Evolutionary conservation across 768 basidiomycete species (phyloP).

Genomic region (Panaeolus papilionaceus): DNA sequence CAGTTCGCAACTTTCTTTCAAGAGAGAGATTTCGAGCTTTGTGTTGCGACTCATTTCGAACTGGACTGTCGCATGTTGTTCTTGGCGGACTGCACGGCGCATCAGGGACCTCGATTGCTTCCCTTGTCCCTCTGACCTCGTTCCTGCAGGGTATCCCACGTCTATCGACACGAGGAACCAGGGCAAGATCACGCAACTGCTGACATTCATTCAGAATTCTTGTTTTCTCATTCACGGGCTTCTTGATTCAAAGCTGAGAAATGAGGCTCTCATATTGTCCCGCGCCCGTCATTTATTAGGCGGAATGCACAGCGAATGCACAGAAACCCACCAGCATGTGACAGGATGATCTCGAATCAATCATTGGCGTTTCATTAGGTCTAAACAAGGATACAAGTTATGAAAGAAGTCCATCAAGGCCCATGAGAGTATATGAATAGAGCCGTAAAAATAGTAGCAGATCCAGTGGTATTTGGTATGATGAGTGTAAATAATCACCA

Average conservation of each 20-base stretch:
- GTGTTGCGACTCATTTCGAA: constrained; percentile 5
- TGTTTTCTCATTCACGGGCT: not conserved
- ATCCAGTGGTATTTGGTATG: constrained; percentile 10
- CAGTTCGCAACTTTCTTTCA: constrained; percentile 9
- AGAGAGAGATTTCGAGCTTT: not conserved
- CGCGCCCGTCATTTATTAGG: not conserved
- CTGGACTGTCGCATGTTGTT: constrained; percentile 3
- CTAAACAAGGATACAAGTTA: constrained; percentile 1
- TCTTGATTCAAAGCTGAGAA: not conserved
- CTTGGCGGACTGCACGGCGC: constrained; percentile 4
- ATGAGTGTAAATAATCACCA: not conserved
- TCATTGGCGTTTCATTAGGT: constrained; percentile 9
- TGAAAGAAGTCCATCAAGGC: constrained; percentile 6
- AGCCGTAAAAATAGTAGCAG: constrained; percentile 12
- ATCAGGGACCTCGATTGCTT: not conserved
- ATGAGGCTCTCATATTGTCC: constrained; percentile 7
- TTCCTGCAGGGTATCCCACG: constrained; percentile 7
- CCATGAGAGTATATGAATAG: not conserved
- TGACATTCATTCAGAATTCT: not conserved
- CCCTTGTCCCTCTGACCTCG: constrained; percentile 5
- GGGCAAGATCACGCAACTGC: not conserved
- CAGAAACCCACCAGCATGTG: not conserved
- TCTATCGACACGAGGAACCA: not conserved
- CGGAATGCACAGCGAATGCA: not conserved
- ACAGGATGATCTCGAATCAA: not conserved